Evolutionary conservation across 345 rosid genomes (phyloP).

Genomic region (Rubroshorea leprosula): DNA sequence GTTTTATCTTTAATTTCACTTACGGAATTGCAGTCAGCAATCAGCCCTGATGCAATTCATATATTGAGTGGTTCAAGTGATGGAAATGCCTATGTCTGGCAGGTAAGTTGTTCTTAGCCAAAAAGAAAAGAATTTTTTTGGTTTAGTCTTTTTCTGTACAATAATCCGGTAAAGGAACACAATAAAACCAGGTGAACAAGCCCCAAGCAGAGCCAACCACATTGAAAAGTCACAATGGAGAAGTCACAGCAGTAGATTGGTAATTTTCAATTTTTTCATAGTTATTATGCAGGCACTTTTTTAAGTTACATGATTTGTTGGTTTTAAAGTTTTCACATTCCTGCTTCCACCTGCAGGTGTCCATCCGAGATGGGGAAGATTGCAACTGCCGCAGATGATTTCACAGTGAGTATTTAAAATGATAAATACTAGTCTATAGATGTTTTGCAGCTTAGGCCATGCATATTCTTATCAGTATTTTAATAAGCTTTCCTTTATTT

Average conservation of each 20-base stretch:
- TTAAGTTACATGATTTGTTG: not conserved
- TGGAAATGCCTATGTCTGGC: slow-evolving; percentile 81
- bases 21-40: slow-evolving; percentile 54
- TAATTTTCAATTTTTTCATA: slow-evolving; percentile 22
- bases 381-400: slow-evolving; percentile 84
- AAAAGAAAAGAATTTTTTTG: not conserved
- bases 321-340: not conserved
- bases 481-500: too few species aligned
- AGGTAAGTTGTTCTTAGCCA: slow-evolving; percentile 40
- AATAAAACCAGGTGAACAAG: slow-evolving; percentile 60
- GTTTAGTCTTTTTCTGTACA: not conserved
- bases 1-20: slow-evolving; percentile 1
- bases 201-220: slow-evolving; percentile 54
- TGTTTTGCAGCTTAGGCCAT: not conserved
- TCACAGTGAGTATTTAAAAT: slow-evolving; percentile 39
- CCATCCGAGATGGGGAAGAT: slow-evolving; percentile 52
- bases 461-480: too few species aligned
- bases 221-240: slow-evolving; percentile 64
- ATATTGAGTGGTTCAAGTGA: slow-evolving; percentile 89
- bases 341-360: slow-evolving; percentile 44
- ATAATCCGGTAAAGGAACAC: slow-evolving; percentile 12
- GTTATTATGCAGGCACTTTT: not conserved
- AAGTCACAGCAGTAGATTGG: slow-evolving; percentile 95
- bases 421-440: not conserved
- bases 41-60: slow-evolving; percentile 79